Base-by-base conservation (phyloP, 805 yeast species). In the Lipomyces lipofer region DNA sequence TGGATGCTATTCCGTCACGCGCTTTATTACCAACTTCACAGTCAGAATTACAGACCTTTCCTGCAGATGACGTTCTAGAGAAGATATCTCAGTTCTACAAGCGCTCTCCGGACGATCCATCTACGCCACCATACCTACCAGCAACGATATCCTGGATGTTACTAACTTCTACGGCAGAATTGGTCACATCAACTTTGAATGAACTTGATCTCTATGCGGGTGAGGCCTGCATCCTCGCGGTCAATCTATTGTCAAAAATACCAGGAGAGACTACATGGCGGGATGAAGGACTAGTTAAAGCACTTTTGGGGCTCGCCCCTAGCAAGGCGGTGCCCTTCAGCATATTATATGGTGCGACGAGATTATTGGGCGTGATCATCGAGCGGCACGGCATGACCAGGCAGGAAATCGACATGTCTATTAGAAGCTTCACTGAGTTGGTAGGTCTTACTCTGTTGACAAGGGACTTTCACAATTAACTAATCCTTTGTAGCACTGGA, bases 1-100 rank as follows among this genome's bases (percentile, higher is more conserved):
- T 85, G n/a, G 73, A 73, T 1, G 64, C 79, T 47, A 76, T 87
- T 6, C 91, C 94, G 0, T 81, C 79, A 40, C 73, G 86, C 46
- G 86, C 88, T 1, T 78, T 79, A 52, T 64, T 81, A 1, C 86
- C 88, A 0, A 63, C 80, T 30, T 78, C 75, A 55, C 78, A 74
- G 61, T 75, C 80, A 0, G 56, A 65, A 19, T 21, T 50, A 7
- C 28, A 51, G 21, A 65, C 60, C 43, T 61, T 52, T 3, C 52
- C 55, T 8, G 57, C 58, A 0, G 64, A 63, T 1, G 66, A 66
- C 1, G 58, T 70, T 2, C 40, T 71, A 10, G 58, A 59, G 0
- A 60, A 57, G 3, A 72, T 80, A n/a, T 38, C 64, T 3, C 49
- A 51, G 0, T 78, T 70, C 53, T 79, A 79, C 55, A 17, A 50